phyloP scores from a whole-genome alignment of 768 basidiomycete genomes.

The Amanita fuliginea region DNA sequence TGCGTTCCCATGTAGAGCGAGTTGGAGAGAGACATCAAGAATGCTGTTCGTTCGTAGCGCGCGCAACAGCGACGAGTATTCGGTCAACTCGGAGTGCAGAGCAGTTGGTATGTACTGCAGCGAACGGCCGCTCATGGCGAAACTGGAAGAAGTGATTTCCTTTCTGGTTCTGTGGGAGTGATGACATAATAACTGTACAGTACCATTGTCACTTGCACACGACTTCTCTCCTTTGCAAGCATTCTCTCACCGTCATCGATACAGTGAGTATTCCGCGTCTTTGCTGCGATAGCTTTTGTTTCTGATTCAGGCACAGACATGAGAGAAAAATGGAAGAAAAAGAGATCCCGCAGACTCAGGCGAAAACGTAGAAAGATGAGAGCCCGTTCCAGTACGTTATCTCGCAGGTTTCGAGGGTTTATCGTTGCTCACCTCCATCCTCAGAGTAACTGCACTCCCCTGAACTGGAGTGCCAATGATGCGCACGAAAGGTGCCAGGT shows the following conservation, averaged over 20 bases:
- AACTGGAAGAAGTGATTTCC: background rate
- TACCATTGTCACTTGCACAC: slow-evolving; percentile 4
- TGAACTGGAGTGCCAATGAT: slow-evolving; percentile 4
- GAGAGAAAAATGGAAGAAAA: slow-evolving; percentile 98
- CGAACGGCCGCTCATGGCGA: background rate
- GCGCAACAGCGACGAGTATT: slow-evolving; percentile 57
- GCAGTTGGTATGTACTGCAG: slow-evolving; percentile 37
- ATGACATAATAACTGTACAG: slow-evolving; percentile 36
- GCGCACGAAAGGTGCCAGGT: slow-evolving; percentile 12
- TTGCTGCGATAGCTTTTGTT: background rate
- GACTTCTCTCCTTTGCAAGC: slow-evolving; percentile 10
- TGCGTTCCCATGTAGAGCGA: slow-evolving; percentile 12
- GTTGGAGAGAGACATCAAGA: slow-evolving; percentile 46
- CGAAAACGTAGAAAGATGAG: slow-evolving; percentile 96
- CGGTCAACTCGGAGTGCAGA: slow-evolving; percentile 53
- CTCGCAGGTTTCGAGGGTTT: background rate
- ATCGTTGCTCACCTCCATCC: background rate
- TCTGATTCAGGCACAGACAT: slow-evolving; percentile 31
- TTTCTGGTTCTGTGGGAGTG: slow-evolving; percentile 16
- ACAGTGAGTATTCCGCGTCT: slow-evolving; percentile 16
- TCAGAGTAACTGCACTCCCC: slow-evolving; percentile 27
- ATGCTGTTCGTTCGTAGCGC: slow-evolving; percentile 46
- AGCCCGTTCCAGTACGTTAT: slow-evolving; percentile 81
- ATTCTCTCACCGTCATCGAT: slow-evolving; percentile 19
- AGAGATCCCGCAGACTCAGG: slow-evolving; percentile 85